phyloP scores from a whole-genome alignment of 306 rosid genomes.

The Cucurbita maxima region DNA sequence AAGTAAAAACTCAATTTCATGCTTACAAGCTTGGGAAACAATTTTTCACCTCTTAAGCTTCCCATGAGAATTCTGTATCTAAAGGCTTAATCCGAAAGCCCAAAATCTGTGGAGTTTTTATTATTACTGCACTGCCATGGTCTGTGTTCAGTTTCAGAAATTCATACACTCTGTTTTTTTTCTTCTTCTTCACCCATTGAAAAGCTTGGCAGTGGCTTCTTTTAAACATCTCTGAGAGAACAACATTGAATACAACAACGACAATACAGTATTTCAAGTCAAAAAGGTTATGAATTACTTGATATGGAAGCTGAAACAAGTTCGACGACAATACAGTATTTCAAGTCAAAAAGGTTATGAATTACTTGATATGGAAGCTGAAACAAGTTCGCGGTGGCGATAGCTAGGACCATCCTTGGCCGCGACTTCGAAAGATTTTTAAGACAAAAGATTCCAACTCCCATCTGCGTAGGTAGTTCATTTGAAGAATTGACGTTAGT shows the following conservation, averaged over 20 bases:
- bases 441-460: neutral
- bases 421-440: neutral
- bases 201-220: neutral
- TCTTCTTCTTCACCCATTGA: neutral
- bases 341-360: neutral
- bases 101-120: neutral
- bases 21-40: slow-evolving; percentile 9
- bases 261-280: slow-evolving; percentile 1
- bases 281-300: slow-evolving; percentile 4
- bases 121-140: neutral
- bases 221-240: neutral
- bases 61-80: slow-evolving; percentile 2
- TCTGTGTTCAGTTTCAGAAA: neutral
- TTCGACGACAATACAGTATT: slow-evolving; percentile 3
- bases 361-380: slow-evolving; percentile 7
- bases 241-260: slow-evolving; percentile 1
- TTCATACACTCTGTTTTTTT: neutral
- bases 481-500: neutral
- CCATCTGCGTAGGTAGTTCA: neutral
- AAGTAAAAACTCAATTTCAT: slow-evolving; percentile 6
- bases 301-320: slow-evolving; percentile 5
- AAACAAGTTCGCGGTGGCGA: neutral
- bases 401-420: neutral
- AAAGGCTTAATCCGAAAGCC: slow-evolving; percentile 1
- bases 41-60: neutral